These are phyloP conservation scores for Daldinia decipiens DNA, from an alignment of 495 filamentous ascomycete species.

Conservation along the genomic window DNA sequence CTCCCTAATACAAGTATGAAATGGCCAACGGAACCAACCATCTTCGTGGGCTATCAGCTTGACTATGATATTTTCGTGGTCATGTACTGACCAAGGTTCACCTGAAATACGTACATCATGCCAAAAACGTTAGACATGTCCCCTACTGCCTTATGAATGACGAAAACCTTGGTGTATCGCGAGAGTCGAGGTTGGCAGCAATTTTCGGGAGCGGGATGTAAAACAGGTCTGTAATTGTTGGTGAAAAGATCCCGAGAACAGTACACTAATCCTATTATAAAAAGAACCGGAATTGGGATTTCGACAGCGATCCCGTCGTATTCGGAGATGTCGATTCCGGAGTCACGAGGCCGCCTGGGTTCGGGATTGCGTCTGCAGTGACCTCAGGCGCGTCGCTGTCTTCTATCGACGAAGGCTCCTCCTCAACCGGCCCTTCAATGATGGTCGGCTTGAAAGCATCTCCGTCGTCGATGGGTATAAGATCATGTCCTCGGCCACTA, in stretches of 20 bases:
- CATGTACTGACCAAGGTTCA: background rate
- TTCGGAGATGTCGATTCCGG: constrained; percentile 35
- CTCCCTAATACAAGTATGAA: constrained; percentile 19
- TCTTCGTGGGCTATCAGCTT: background rate
- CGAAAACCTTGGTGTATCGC: constrained; percentile 5
- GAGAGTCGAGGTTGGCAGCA: constrained; percentile 2
- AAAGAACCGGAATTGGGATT: constrained; percentile 14
- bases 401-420: constrained; percentile 52
- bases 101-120: constrained; percentile 11
- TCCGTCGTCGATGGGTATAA: constrained; percentile 48
- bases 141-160: background rate
- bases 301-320: constrained; percentile 3
- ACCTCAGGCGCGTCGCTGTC: constrained; percentile 50
- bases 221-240: background rate
- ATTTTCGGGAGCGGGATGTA: background rate
- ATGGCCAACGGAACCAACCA: constrained; percentile 20
- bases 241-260: background rate
- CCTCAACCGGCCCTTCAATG: constrained; percentile 59
- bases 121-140: constrained; percentile 7
- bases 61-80: background rate
- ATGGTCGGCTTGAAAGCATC: constrained; percentile 56
- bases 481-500: constrained; percentile 61
- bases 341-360: constrained; percentile 28
- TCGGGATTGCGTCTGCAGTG: constrained; percentile 39
- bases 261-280: background rate